These are phyloP conservation scores for Zoysia pacifica DNA, from an alignment of 176 grass and related monocot genomes.

Conservation along the genomic window DNA sequence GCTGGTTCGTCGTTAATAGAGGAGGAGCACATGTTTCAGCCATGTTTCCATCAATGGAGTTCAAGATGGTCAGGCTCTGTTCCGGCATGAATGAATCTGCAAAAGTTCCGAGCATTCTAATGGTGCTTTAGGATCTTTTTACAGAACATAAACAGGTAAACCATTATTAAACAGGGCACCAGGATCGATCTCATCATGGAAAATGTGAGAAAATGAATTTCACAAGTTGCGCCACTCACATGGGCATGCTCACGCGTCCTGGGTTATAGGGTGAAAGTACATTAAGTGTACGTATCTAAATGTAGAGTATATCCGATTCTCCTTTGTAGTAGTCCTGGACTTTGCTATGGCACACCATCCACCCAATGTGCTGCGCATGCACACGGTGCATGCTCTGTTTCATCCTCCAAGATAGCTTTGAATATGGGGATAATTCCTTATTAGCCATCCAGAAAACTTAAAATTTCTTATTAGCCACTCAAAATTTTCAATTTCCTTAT, in stretches of 20 bases:
- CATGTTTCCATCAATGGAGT: neutral
- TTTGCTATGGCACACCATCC: too few relatives aligned
- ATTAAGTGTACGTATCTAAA: slow-evolving; percentile 8
- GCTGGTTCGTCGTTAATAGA: neutral
- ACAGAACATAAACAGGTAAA: neutral
- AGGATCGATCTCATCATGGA: neutral
- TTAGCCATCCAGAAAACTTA: too few relatives aligned
- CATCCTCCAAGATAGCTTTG: too few relatives aligned
- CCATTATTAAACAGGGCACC: too few relatives aligned
- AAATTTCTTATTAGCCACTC: too few relatives aligned
- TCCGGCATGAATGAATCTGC: neutral
- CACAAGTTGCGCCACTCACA: slow-evolving; percentile 24
- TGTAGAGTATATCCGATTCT: neutral
- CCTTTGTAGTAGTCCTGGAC: too few relatives aligned
- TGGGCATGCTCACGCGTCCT: slow-evolving; percentile 36
- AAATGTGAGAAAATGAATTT: slow-evolving; percentile 17
- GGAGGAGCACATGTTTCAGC: neutral
- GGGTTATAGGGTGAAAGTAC: slow-evolving; percentile 14
- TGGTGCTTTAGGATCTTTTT: neutral
- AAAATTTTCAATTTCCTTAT: too few relatives aligned
- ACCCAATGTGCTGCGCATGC: too few relatives aligned
- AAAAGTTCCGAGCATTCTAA: neutral
- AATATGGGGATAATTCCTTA: too few relatives aligned
- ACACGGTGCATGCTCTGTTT: too few relatives aligned
- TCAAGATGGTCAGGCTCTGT: neutral